These are phyloP conservation scores for Cenchrus fungigraminus DNA, from an alignment of 176 grass and related monocot genomes.

Conservation along the genomic window DNA sequence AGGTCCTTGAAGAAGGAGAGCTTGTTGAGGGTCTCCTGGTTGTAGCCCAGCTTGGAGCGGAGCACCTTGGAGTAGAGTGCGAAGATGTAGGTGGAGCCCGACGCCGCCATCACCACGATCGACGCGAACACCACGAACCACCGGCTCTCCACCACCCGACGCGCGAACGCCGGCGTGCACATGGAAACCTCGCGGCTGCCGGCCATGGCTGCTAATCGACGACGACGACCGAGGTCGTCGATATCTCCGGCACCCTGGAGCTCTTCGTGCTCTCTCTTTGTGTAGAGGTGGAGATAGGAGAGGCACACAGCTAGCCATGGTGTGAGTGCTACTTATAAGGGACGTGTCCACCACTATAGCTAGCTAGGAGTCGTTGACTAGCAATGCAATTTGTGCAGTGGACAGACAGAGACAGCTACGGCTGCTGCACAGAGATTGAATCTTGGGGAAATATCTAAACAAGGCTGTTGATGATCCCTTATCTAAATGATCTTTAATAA, in stretches of 20 bases:
- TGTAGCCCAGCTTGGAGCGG: constrained; percentile 52
- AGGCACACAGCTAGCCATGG: not conserved
- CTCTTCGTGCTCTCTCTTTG: too few relatives aligned
- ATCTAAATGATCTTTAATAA: not conserved
- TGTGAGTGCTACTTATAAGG: constrained; percentile 14
- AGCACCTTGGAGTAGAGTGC: constrained; percentile 61
- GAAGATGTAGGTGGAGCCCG: constrained; percentile 60
- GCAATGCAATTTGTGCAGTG: not conserved
- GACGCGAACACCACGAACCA: constrained; percentile 42
- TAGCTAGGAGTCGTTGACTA: not conserved
- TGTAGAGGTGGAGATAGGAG: not conserved
- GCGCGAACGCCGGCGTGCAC: constrained; percentile 27
- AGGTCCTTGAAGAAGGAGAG: constrained; percentile 73
- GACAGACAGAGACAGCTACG: not conserved
- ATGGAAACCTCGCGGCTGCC: constrained; percentile 14
- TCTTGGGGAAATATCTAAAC: not conserved
- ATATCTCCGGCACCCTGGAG: not conserved
- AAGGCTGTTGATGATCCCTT: not conserved
- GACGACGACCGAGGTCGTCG: not conserved
- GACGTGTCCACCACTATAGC: not conserved
- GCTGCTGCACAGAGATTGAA: not conserved
- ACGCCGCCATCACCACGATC: constrained; percentile 32
- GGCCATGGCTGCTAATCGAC: not conserved
- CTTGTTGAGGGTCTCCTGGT: constrained; percentile 65
- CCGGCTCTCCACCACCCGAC: constrained; percentile 2